Percentiles rank a stretch among this genome's conserved stretches.
Conservation (phyloP, 2,329 filamentous ascomycete species). For the Oidium heveae region DNA sequence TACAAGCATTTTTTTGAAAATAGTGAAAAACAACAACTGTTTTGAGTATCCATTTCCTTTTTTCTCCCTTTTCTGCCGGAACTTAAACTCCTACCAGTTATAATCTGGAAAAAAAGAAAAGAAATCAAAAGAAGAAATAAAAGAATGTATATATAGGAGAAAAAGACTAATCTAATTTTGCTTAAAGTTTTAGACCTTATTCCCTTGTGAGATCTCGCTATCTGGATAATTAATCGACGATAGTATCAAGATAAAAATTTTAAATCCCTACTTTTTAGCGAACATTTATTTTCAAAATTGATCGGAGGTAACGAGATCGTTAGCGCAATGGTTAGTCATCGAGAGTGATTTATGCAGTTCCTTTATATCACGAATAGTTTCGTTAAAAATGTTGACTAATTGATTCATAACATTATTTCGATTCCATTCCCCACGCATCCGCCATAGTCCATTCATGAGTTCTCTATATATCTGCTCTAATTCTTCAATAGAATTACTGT, state of each 20-base stretch:
- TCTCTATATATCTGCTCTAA: constrained; percentile 79
- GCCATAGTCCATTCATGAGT: constrained; percentile 81
- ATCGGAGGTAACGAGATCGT: neutral
- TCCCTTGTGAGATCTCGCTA: no score
- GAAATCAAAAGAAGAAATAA: neutral
- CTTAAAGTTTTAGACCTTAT: no score
- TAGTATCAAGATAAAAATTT: neutral
- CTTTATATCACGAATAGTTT: constrained; percentile 41
- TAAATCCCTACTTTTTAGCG: neutral
- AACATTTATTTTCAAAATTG: neutral
- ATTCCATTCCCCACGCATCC: constrained; percentile 56
- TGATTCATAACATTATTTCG: constrained; percentile 42
- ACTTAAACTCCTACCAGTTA: neutral
- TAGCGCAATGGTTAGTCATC: neutral
- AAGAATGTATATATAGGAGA: neutral
- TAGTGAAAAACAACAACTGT: no score
- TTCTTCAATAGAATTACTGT: constrained; percentile 46
- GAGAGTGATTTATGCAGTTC: constrained; percentile 12
- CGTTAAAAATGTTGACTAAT: constrained; percentile 49
- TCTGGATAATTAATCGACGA: neutral
- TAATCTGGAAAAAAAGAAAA: neutral
- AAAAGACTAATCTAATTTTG: no score
- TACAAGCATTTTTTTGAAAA: no score
- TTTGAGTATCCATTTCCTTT: no score
- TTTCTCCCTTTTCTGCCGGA: no score